Percentiles rank a stretch among this genome's conserved stretches.
phyloP scores from a whole-genome alignment of 2,329 filamentous ascomycete species.

The Arthrobotrys sphaeroides region DNA sequence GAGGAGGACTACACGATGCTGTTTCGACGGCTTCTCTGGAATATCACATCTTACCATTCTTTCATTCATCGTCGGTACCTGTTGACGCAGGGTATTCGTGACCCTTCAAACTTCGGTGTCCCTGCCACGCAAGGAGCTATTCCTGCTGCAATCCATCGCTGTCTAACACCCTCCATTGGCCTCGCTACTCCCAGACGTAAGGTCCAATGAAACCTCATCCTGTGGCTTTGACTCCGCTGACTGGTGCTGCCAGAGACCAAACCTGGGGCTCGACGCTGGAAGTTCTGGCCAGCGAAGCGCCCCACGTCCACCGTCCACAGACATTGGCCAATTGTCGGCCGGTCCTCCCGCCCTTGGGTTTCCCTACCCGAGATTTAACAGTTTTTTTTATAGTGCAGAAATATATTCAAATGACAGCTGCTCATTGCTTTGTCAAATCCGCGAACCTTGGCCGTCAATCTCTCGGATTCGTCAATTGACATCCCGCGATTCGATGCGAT shows the following conservation, averaged over 20 bases:
- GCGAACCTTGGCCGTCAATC: not conserved
- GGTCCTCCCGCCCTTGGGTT: conserved; percentile 8
- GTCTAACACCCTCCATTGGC: conserved; percentile 1
- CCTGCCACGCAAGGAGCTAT: conserved; percentile 8
- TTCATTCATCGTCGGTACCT: too few species aligned
- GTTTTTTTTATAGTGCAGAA: not conserved
- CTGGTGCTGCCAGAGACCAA: conserved; percentile 5
- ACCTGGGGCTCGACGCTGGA: not conserved
- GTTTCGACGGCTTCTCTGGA: not conserved
- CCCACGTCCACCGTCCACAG: conserved; percentile 43
- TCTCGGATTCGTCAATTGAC: not conserved
- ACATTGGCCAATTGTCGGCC: conserved; percentile 29
- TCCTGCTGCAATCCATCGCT: conserved; percentile 1
- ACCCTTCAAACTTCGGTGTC: not conserved
- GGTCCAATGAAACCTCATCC: conserved; percentile 29
- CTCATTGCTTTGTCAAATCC: not conserved
- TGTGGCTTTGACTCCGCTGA: conserved; percentile 26
- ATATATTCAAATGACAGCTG: not conserved
- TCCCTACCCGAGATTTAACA: conserved; percentile 17
- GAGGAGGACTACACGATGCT: too few species aligned
- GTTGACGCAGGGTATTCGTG: not conserved
- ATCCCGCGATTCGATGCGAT: conserved; percentile 2
- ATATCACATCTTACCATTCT: not conserved
- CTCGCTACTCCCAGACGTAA: conserved; percentile 11
- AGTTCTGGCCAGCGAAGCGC: conserved; percentile 36